A percentile compares a stretch with the other conserved stretches of the same genome.
Evolutionary conservation across 768 basidiomycete species (phyloP).

Genomic region (Panaeolus papilionaceus): DNA sequence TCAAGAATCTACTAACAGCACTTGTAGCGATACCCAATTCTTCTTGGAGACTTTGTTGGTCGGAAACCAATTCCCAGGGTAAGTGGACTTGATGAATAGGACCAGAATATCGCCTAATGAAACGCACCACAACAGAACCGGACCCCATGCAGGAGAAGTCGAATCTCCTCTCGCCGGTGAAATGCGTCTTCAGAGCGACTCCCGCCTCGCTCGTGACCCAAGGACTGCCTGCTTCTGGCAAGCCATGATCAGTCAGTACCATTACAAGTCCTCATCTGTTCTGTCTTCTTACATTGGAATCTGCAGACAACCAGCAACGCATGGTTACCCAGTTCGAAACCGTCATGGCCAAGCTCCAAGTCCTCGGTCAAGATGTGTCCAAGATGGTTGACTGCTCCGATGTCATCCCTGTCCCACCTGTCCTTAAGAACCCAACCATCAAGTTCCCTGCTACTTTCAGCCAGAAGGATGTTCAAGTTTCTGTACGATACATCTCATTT

Average conservation of each 20-base stretch:
- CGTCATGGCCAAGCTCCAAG: conserved; percentile 43
- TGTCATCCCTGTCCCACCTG: conserved; percentile 22
- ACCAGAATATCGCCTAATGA: background rate
- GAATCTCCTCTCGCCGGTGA: conserved; percentile 41
- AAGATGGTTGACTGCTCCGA: conserved; percentile 45
- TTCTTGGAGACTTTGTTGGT: conserved; percentile 35
- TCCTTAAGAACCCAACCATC: background rate
- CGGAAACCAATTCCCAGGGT: conserved; percentile 23
- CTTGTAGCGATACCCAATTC: conserved; percentile 33
- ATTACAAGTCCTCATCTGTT: background rate
- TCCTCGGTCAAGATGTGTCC: conserved; percentile 36
- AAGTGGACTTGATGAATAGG: conserved; percentile 15
- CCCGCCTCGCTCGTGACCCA: conserved; percentile 22
- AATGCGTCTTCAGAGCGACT: conserved; percentile 48
- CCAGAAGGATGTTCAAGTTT: conserved; percentile 2
- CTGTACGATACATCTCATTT: background rate
- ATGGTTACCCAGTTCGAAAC: conserved; percentile 34
- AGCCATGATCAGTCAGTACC: background rate
- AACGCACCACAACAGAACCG: background rate
- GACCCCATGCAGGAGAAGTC: conserved; percentile 37
- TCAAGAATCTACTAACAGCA: background rate
- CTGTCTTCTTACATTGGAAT: conserved; percentile 17
- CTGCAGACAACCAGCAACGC: conserved; percentile 10
- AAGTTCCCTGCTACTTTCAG: conserved; percentile 3
- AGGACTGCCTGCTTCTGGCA: conserved; percentile 31